Evolutionary conservation across 2,329 filamentous ascomycete genomes (phyloP), one percentile per base, ranked within the genome.

Genomic region (Aspergillus niger): DNA sequence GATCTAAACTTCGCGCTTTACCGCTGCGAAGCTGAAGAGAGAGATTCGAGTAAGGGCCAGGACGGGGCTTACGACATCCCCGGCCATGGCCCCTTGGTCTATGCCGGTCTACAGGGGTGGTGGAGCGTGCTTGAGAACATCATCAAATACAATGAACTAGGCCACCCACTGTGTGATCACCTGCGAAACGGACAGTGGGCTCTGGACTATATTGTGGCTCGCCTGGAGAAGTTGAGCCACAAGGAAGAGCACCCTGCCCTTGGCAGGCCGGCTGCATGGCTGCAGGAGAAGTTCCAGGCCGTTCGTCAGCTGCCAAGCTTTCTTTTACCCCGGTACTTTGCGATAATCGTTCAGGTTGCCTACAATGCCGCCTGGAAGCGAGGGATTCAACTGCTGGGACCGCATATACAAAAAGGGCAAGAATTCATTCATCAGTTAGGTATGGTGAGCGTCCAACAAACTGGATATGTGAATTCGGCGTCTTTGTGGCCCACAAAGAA

Each of bases 71-170:
- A 98, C 77, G 85, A 88, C 55, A 89, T 99, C 65, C 95, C 95
- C 1, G 88, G 89, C 1, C 82, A 92, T 71, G 94, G 93, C 2
- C 87, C 90, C 61, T 84, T 97, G 44, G 91, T 97, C 2, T 99
- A 98, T 75, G 94, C 94, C 62, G 95, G 95, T 62, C 83, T 99
- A n/a, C 95, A 99, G 75, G 96, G 96, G 39, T 99, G 95, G 94
- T 97, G 94, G 92, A 97, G 92, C 73, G 82, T 97, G 0, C 80
- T 99, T 44, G 89, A 92, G 68, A 83, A 90, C 59, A 89, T 99
- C 63, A 91, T 98, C 68, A 85, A 84, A 54, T 88, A 95, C 65
- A 99, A 99, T 74, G 88, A 98, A 72, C 85, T 99, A 8, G 95
- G 91, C 0, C 95, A 99, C 73, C 91, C 95, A 0, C 83, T 99